Conservation (phyloP, 169 alveolate genomes). For the Babesia ovata region DNA sequence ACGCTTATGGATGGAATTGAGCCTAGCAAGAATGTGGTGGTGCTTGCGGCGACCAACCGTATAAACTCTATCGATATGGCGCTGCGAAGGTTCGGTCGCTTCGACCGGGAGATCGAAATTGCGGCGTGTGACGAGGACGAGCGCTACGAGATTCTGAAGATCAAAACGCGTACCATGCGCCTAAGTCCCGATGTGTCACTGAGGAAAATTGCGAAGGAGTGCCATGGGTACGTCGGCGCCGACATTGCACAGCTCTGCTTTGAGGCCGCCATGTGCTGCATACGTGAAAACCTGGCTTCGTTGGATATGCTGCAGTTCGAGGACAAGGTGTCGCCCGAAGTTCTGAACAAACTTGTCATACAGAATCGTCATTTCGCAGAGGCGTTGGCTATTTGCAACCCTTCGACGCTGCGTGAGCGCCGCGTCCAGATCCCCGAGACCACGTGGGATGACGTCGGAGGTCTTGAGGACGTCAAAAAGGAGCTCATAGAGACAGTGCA, state of each 20-base stretch:
- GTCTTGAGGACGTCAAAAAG: slow-evolving; percentile 84
- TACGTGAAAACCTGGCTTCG: slow-evolving; percentile 68
- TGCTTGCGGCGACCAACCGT: slow-evolving; percentile 93
- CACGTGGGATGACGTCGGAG: slow-evolving; percentile 93
- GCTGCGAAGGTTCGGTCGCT: slow-evolving; percentile 85
- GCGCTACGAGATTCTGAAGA: slow-evolving; percentile 86
- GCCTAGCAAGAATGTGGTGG: slow-evolving; percentile 76
- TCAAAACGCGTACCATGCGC: slow-evolving; percentile 86
- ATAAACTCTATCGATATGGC: slow-evolving; percentile 89
- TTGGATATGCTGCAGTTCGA: slow-evolving; percentile 55
- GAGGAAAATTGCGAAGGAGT: slow-evolving; percentile 85
- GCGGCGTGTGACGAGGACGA: slow-evolving; percentile 87
- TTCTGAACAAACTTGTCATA: slow-evolving; percentile 69
- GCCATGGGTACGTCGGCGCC: slow-evolving; percentile 94
- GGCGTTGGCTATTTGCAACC: slow-evolving; percentile 88
- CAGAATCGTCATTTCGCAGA: slow-evolving; percentile 82
- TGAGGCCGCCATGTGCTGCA: slow-evolving; percentile 87
- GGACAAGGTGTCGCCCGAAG: slow-evolving; percentile 67
- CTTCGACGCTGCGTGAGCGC: slow-evolving; percentile 91
- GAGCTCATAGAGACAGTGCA: slow-evolving; percentile 83
- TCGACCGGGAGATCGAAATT: slow-evolving; percentile 86
- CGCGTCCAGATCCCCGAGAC: slow-evolving; percentile 92
- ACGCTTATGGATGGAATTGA: slow-evolving; percentile 85
- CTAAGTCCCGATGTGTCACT: slow-evolving; percentile 82
- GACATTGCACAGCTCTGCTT: slow-evolving; percentile 87